These are phyloP conservation scores for Salix brachista DNA, from an alignment of 345 rosid species.

Conservation along the genomic window DNA sequence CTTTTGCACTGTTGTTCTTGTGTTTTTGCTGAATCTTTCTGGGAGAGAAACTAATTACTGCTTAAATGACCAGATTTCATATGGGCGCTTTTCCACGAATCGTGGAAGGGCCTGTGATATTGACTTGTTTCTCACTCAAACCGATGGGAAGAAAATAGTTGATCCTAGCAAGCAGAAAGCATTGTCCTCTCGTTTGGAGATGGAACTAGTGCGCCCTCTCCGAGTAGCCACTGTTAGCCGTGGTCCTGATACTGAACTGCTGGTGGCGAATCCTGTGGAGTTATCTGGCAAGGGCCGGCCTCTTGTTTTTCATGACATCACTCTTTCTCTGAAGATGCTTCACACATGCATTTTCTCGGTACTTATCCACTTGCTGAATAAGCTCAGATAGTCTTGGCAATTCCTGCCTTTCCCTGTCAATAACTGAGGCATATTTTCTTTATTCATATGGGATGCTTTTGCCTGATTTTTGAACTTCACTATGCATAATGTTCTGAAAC, in stretches of 20 bases:
- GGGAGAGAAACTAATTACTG: background rate
- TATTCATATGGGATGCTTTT: background rate
- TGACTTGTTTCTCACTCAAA: conserved; percentile 79
- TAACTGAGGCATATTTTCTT: background rate
- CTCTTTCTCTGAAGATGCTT: conserved; percentile 77
- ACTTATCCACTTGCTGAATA: conserved; percentile 16
- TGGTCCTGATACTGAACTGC: conserved; percentile 89
- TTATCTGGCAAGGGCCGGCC: conserved; percentile 94
- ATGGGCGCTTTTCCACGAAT: conserved; percentile 71
- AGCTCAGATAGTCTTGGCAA: background rate
- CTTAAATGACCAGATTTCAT: conserved; percentile 59
- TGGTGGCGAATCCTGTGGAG: conserved; percentile 91
- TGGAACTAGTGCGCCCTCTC: conserved; percentile 72
- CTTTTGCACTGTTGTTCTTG: background rate
- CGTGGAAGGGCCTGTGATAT: conserved; percentile 64
- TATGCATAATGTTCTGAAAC: background rate
- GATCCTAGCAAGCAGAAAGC: conserved; percentile 76
- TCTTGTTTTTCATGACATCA: conserved; percentile 80
- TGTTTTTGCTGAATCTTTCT: background rate
- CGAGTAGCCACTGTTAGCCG: conserved; percentile 71
- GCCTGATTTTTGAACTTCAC: conserved; percentile 4
- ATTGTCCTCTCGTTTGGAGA: conserved; percentile 53
- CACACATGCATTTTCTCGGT: conserved; percentile 81
- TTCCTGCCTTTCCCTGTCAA: background rate
- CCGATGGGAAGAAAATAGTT: conserved; percentile 83